A percentile compares a stretch with the other conserved stretches of the same genome.
These are phyloP conservation scores for Microdochium trichocladiopsis DNA, from an alignment of 2,329 filamentous ascomycete genomes.

Conservation along the genomic window DNA sequence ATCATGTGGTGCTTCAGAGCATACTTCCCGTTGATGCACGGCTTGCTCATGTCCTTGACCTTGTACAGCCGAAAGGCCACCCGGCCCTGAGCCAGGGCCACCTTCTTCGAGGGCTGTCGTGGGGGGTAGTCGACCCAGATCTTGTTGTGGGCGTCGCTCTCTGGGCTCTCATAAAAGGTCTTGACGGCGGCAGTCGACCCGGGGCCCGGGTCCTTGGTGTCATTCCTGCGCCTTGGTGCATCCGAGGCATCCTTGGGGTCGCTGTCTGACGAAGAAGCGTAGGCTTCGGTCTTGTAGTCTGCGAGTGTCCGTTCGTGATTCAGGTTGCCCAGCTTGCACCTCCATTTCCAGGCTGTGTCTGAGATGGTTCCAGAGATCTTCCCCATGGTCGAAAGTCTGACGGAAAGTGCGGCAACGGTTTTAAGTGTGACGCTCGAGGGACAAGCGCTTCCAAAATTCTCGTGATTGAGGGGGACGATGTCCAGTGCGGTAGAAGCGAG, in stretches of 20 bases:
- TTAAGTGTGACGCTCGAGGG: too few species aligned
- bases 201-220: slow-evolving; percentile 8
- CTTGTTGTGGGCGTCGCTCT: slow-evolving; percentile 9
- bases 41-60: slow-evolving; percentile 33
- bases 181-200: slow-evolving; percentile 20
- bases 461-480: too few species aligned
- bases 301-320: slow-evolving; percentile 13
- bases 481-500: too few species aligned
- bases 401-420: neutral
- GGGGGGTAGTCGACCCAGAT: slow-evolving; percentile 34
- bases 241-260: neutral
- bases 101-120: slow-evolving; percentile 30
- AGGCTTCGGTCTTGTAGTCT: slow-evolving; percentile 3
- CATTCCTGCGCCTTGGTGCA: neutral
- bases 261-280: slow-evolving; percentile 4
- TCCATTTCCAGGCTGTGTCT: slow-evolving; percentile 12
- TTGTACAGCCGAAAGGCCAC: slow-evolving; percentile 39
- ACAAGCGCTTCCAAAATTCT: too few species aligned
- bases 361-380: slow-evolving; percentile 1
- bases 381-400: neutral
- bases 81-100: slow-evolving; percentile 25
- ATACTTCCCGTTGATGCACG: slow-evolving; percentile 27
- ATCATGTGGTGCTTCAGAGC: slow-evolving; percentile 31
- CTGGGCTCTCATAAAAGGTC: slow-evolving; percentile 30
- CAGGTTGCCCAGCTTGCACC: slow-evolving; percentile 13